A percentile compares a stretch with the other conserved stretches of the same genome.
Conservation (phyloP, 768 basidiomycete species). For the Psilocybe sp. region DNA sequence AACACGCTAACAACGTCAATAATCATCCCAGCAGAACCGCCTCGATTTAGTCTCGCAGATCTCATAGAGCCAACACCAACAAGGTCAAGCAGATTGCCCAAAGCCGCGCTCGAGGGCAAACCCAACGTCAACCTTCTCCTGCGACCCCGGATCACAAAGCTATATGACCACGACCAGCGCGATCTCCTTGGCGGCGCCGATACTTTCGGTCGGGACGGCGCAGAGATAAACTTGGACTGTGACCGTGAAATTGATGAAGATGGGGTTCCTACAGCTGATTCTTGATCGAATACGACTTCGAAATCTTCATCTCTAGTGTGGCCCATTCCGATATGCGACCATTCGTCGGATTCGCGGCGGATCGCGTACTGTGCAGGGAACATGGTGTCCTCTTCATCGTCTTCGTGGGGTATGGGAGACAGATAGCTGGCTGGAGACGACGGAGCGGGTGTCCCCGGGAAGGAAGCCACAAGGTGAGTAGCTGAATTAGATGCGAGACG, state of each 20-base stretch:
- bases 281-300: conserved; percentile 7
- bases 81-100: conserved; percentile 21
- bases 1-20: conserved; percentile 37
- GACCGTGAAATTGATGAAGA: conserved; percentile 8
- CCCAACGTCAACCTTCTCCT: conserved; percentile 51
- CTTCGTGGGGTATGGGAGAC: conserved; percentile 23
- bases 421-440: conserved; percentile 29
- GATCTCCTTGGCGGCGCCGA: conserved; percentile 10
- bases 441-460: conserved; percentile 36
- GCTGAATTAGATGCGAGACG: conserved; percentile 30
- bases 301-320: conserved; percentile 7
- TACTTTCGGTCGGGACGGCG: conserved; percentile 24
- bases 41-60: conserved; percentile 3
- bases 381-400: conserved; percentile 51
- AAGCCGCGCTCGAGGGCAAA: conserved; percentile 28
- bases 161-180: conserved; percentile 43
- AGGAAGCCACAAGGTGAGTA: conserved; percentile 34
- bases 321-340: conserved; percentile 27
- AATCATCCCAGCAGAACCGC: conserved; percentile 9
- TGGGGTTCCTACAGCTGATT: conserved; percentile 5
- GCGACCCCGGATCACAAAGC: conserved; percentile 54
- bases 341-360: conserved; percentile 36
- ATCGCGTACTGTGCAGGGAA: conserved; percentile 48
- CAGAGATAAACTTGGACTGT: conserved; percentile 35
- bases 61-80: conserved; percentile 8